phyloP scores from a whole-genome alignment of 257 asterid species.

The Pogostemon cablin region DNA sequence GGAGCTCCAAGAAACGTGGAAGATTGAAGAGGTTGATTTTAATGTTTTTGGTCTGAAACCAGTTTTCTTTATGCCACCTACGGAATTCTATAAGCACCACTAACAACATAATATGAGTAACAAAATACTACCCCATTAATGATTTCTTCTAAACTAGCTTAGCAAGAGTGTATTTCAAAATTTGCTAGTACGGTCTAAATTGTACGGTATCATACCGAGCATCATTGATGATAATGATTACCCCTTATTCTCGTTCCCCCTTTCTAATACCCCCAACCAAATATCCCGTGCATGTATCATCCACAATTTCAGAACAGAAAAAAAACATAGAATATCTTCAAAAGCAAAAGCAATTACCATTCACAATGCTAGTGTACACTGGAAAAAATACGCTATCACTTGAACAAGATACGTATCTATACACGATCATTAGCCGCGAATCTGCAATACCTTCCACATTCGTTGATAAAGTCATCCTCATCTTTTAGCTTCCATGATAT shows the following conservation, averaged over 20 bases:
- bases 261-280: too few relatives aligned
- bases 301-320: constrained; percentile 8
- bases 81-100: constrained; percentile 43
- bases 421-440: too few relatives aligned
- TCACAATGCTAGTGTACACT: not conserved
- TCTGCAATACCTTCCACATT: too few relatives aligned
- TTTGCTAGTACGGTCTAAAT: too few relatives aligned
- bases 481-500: not conserved
- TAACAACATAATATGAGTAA: not conserved
- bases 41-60: constrained; percentile 62
- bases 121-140: too few relatives aligned
- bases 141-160: too few relatives aligned
- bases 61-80: constrained; percentile 83
- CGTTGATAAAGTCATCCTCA: not conserved
- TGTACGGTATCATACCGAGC: too few relatives aligned
- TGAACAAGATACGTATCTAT: not conserved
- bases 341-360: not conserved
- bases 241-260: too few relatives aligned
- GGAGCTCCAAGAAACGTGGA: constrained; percentile 83
- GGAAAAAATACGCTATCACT: not conserved
- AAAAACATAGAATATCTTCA: not conserved
- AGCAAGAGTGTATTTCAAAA: too few relatives aligned
- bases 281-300: not conserved
- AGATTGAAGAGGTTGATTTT: constrained; percentile 83
- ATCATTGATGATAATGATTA: too few relatives aligned